Base-by-base conservation (phyloP, 2,329 filamentous ascomycete species). In the Cercospora sojina region DNA sequence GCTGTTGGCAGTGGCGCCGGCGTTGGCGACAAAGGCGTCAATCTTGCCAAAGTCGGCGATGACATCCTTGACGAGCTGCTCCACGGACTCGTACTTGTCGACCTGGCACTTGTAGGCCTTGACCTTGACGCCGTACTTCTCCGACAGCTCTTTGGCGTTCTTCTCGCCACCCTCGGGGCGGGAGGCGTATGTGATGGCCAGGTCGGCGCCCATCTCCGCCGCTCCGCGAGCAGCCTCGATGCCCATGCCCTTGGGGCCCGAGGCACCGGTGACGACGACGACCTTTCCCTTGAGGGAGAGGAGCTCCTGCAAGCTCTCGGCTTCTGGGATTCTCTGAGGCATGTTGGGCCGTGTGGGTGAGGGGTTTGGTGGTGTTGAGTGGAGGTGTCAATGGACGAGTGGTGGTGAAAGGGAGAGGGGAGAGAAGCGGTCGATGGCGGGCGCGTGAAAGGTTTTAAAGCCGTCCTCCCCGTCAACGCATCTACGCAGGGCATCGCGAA, bases 21-120 rank as follows among this genome's bases (percentile, higher is more conserved):
- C 89, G 78, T 90, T 90, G 79, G 87, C 87, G 70, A 90, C 85
- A 79, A 89, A 88, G 73, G 84, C 85, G 74, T 90, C 87, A 74
- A 90, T 85, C 80, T 88, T 84, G 78, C 87, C 87, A 72, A 93
- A 93, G 75, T 93, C 91, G 71, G 82, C 81, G 76, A 89, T 81
- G 62, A 89, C 86, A 51, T 86, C 81, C 69, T 82, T 78, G 73
- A 89, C 86, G 64, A 88, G 80, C 77, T 83, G 78, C 76, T 86
- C 79, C 65, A 86, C 85, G 73, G 81, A 82, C 66, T 83, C 81
- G 80, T 84, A 88, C 78, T 82, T 80, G 76, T 83, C 81, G 70
- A 89, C 83, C 75, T 87, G 80, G 80, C 83, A 85, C 81, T 90
- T 88, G 85, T 90, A 90, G 67, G 87, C 86, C 81, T 88, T 89